A percentile compares a stretch with the other conserved stretches of the same genome.
These are phyloP conservation scores for Exophiala alcalophila DNA, from an alignment of 2,329 filamentous ascomycete species.

Conservation along the genomic window DNA sequence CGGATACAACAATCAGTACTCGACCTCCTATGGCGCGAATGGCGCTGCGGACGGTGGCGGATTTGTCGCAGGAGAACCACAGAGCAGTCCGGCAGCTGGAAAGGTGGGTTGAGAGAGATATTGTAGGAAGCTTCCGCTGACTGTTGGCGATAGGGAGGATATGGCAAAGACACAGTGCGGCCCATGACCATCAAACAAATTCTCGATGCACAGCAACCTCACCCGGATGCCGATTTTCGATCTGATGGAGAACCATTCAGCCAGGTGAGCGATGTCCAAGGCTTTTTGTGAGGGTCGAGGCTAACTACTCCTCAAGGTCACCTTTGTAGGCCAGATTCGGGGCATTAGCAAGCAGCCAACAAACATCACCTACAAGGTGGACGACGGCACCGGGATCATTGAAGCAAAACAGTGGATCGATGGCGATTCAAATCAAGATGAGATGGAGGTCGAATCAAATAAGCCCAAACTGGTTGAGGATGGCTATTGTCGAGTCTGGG, in stretches of 20 bases:
- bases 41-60: slow-evolving; percentile 58
- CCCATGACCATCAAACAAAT: slow-evolving; percentile 96
- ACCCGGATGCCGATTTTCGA: slow-evolving; percentile 72
- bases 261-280: slow-evolving; percentile 41
- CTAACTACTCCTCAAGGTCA: slow-evolving; percentile 55
- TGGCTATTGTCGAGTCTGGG: slow-evolving; percentile 80
- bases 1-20: slow-evolving; percentile 48
- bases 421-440: slow-evolving; percentile 47
- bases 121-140: slow-evolving; percentile 11
- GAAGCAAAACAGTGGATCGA: slow-evolving; percentile 90
- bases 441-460: slow-evolving; percentile 46
- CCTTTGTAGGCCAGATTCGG: slow-evolving; percentile 87
- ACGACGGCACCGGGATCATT: slow-evolving; percentile 89
- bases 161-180: slow-evolving; percentile 80
- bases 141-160: slow-evolving; percentile 35
- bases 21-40: slow-evolving; percentile 55
- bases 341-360: slow-evolving; percentile 81
- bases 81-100: slow-evolving; percentile 48
- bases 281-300: neutral
- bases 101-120: slow-evolving; percentile 35
- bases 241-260: slow-evolving; percentile 74
- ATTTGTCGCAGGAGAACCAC: slow-evolving; percentile 53
- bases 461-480: slow-evolving; percentile 62
- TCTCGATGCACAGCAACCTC: slow-evolving; percentile 73
- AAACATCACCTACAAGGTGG: slow-evolving; percentile 87